Conservation (phyloP, 176 grass and related monocot species). For the Thinopyrum elongatum region DNA sequence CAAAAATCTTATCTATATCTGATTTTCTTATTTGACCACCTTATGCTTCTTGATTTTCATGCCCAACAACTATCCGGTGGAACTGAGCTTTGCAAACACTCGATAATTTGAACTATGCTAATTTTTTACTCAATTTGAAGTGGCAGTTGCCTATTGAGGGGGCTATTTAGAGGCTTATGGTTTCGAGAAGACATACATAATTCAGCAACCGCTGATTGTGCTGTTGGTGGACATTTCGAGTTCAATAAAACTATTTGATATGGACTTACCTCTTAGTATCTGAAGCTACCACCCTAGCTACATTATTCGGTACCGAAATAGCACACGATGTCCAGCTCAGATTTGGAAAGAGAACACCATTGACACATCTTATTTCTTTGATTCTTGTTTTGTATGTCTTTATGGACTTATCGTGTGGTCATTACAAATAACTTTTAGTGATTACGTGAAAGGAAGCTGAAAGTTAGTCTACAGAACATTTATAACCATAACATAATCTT, state of each 20-base stretch:
- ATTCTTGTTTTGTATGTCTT: background rate
- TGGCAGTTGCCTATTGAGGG: slow-evolving; percentile 64
- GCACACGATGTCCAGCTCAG: no score
- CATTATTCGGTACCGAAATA: background rate
- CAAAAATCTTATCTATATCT: no score
- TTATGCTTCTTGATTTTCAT: no score
- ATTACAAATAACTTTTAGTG: background rate
- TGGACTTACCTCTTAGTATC: slow-evolving; percentile 63
- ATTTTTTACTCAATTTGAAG: slow-evolving; percentile 43
- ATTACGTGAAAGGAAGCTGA: background rate
- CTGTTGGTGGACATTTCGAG: slow-evolving; percentile 40
- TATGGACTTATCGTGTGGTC: background rate
- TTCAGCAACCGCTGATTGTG: slow-evolving; percentile 42
- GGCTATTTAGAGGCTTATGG: slow-evolving; percentile 68
- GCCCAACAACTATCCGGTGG: no score
- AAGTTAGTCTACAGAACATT: background rate
- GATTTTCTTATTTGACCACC: no score
- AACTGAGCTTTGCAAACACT: no score
- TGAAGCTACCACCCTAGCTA: background rate
- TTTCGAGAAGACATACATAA: slow-evolving; percentile 67
- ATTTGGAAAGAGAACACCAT: background rate
- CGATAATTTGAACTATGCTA: background rate
- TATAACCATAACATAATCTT: background rate
- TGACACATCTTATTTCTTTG: background rate
- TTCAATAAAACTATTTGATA: slow-evolving; percentile 83